Evolutionary conservation across 768 basidiomycete genomes (phyloP).

Genomic region (Vararia minispora): DNA sequence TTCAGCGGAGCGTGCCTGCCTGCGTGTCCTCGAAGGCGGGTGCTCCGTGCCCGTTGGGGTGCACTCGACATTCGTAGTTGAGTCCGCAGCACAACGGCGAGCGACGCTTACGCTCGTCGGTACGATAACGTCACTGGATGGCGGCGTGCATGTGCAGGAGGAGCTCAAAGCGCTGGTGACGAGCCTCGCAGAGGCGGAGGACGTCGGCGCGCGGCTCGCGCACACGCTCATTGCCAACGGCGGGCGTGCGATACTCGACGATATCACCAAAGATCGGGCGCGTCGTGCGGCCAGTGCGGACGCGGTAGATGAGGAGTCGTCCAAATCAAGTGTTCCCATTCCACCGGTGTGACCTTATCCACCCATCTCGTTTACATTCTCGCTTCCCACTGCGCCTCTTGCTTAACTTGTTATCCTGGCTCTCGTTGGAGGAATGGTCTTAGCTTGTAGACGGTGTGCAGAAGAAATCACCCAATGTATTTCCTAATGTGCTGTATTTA

Average conservation of each 20-base stretch:
- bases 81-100: slow-evolving; percentile 19
- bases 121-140: slow-evolving; percentile 78
- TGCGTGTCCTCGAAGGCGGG: slow-evolving; percentile 89
- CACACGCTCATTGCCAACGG: slow-evolving; percentile 53
- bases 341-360: too few species aligned
- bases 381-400: too few species aligned
- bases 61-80: slow-evolving; percentile 33
- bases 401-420: too few species aligned
- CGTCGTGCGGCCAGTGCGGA: slow-evolving; percentile 31
- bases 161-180: slow-evolving; percentile 41
- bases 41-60: slow-evolving; percentile 96
- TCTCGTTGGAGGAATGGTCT: too few species aligned
- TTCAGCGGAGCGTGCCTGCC: slow-evolving; percentile 76
- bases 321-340: too few species aligned
- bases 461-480: too few species aligned
- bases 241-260: slow-evolving; percentile 70
- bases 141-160: slow-evolving; percentile 59
- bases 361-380: too few species aligned
- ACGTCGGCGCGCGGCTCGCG: slow-evolving; percentile 58
- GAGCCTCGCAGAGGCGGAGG: slow-evolving; percentile 50
- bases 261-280: slow-evolving; percentile 62
- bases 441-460: too few species aligned
- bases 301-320: slow-evolving; percentile 22
- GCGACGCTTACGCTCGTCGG: slow-evolving; percentile 52
- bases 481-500: too few species aligned